Evolutionary conservation across 1,284 basidiomycete genomes (phyloP).

Genomic region (Leccinum subspadiceum): DNA sequence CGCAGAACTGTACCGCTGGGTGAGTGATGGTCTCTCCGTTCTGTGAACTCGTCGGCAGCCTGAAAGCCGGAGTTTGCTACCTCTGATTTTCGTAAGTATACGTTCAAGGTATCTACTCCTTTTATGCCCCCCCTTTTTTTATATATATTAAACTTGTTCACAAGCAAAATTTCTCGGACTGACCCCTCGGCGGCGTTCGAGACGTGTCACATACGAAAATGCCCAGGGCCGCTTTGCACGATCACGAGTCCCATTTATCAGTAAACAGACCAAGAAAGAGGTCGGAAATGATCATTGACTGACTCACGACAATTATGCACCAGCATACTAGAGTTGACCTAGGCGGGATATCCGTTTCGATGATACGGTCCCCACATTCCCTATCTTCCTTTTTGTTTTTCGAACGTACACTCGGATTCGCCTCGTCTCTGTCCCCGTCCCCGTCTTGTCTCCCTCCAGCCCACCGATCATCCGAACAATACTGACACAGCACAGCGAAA

Average conservation of each 20-base stretch:
- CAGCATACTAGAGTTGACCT: background rate
- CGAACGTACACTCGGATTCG: background rate
- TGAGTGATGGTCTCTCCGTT: too few relatives aligned
- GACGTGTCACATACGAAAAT: background rate
- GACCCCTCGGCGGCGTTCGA: background rate
- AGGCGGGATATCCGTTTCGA: background rate
- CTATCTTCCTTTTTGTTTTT: background rate
- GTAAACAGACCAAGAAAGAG: too few relatives aligned
- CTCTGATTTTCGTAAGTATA: background rate
- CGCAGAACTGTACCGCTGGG: too few relatives aligned
- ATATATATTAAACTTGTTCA: background rate
- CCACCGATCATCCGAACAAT: background rate
- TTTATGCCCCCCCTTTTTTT: background rate
- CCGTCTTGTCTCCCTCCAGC: background rate
- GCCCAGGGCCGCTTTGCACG: background rate
- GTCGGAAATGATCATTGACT: background rate
- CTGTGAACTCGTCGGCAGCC: too few relatives aligned
- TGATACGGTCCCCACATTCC: background rate
- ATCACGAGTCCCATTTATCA: background rate
- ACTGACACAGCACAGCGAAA: background rate
- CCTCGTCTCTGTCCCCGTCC: background rate
- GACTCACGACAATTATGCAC: background rate
- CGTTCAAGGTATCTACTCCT: background rate
- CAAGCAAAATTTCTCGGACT: background rate
- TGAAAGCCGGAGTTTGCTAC: too few relatives aligned